Evolutionary conservation across 768 basidiomycete species (phyloP).

Genomic region (Russula brevipes): DNA sequence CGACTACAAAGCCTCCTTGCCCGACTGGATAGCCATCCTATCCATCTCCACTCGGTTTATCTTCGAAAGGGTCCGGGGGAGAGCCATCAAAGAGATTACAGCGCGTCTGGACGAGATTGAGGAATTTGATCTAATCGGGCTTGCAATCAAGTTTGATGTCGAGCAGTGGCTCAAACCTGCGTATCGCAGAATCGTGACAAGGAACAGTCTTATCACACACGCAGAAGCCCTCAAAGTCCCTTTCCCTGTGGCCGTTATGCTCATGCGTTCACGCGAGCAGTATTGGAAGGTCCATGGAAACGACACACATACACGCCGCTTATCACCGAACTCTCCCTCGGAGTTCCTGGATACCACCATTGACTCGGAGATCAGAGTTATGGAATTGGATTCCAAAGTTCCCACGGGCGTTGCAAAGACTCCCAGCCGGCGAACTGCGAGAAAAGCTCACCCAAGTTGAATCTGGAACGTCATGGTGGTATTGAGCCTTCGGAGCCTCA

Average conservation of each 20-base stretch:
- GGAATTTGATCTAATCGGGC: conserved; percentile 21
- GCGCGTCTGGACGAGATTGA: conserved; percentile 9
- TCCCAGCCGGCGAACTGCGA: too few relatives aligned
- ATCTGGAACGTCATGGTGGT: too few relatives aligned
- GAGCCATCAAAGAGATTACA: conserved; percentile 22
- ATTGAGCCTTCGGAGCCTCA: too few relatives aligned
- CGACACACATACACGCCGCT: not conserved
- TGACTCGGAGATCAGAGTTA: conserved; percentile 1
- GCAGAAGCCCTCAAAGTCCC: conserved; percentile 4
- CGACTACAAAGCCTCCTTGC: not conserved
- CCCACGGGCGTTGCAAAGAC: too few relatives aligned
- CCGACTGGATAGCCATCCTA: conserved; percentile 24
- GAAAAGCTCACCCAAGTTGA: too few relatives aligned
- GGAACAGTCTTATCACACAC: not conserved
- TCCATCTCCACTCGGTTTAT: conserved; percentile 20
- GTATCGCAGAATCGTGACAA: conserved; percentile 10
- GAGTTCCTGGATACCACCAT: not conserved
- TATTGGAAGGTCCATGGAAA: not conserved
- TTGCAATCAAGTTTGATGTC: conserved; percentile 24
- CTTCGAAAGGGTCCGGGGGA: conserved; percentile 14
- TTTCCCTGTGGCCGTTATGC: conserved; percentile 7
- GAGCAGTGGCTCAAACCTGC: conserved; percentile 26
- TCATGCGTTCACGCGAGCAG: conserved; percentile 12
- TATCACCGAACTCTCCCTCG: too few relatives aligned
- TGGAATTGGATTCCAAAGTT: not conserved